phyloP scores from a whole-genome alignment of 495 filamentous ascomycete species.

The Aspergillus sclerotiicarbonarius region DNA sequence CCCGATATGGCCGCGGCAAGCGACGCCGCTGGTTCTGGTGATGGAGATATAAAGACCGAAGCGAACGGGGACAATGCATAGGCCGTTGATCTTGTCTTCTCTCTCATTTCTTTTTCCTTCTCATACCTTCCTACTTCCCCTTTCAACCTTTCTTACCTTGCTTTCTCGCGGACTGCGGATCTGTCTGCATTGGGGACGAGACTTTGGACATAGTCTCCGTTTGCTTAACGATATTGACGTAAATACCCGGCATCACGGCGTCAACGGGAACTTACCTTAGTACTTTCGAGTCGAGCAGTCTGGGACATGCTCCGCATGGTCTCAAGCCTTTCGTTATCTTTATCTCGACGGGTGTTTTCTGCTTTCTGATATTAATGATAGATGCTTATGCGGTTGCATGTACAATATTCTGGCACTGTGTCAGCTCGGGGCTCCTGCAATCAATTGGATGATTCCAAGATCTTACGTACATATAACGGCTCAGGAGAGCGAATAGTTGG shows the following conservation, averaged over 20 bases:
- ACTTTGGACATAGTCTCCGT: conserved; percentile 24
- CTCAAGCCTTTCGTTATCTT: conserved; percentile 12
- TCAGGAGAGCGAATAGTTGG: no score
- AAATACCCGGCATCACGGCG: conserved; percentile 33
- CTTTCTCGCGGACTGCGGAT: conserved; percentile 10
- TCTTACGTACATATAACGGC: no score
- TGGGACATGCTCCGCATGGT: conserved; percentile 21
- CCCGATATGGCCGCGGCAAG: conserved; percentile 23
- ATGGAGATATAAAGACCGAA: conserved; percentile 27
- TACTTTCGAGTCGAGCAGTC: conserved; percentile 22
- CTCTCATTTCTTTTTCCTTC: conserved; percentile 1
- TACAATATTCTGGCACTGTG: conserved; percentile 14
- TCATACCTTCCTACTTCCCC: not conserved
- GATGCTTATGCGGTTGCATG: conserved; percentile 18
- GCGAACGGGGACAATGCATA: conserved; percentile 23
- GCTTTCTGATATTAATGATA: conserved; percentile 8
- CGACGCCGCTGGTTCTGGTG: conserved; percentile 16
- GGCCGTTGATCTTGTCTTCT: conserved; percentile 1
- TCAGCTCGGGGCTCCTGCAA: not conserved
- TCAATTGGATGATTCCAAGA: not conserved
- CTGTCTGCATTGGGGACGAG: conserved; percentile 15
- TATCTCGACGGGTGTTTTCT: conserved; percentile 10
- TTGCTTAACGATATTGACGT: conserved; percentile 28
- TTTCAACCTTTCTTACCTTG: not conserved
- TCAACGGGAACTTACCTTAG: conserved; percentile 23